Conservation (phyloP, 768 basidiomycete species). For the Leccinum subtestaceum region DNA sequence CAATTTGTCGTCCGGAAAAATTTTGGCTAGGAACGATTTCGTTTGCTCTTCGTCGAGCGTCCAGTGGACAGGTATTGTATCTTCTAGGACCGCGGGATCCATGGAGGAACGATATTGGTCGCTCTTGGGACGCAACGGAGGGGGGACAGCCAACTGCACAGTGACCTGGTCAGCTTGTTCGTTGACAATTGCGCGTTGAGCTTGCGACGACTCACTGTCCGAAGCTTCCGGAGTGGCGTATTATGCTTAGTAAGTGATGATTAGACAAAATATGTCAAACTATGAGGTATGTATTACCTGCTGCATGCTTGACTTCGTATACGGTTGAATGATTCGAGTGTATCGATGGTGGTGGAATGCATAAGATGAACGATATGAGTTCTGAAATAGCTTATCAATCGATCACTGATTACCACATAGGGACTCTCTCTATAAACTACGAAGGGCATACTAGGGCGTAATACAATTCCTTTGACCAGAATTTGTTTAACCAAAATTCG, state of each 20-base stretch:
- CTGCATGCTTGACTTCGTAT: too few species aligned
- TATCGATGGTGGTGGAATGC: too few species aligned
- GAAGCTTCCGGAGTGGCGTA: background rate
- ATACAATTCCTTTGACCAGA: too few species aligned
- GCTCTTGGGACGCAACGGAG: background rate
- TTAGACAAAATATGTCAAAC: too few species aligned
- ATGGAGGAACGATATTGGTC: background rate
- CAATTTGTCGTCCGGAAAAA: background rate
- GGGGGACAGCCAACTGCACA: background rate
- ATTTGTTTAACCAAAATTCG: too few species aligned
- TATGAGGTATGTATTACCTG: too few species aligned
- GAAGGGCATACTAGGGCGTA: too few species aligned
- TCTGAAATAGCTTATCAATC: too few species aligned
- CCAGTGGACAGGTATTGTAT: background rate
- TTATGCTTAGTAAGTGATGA: background rate
- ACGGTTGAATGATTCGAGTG: too few species aligned
- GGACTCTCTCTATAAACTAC: too few species aligned
- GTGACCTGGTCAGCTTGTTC: background rate
- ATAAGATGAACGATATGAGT: too few species aligned
- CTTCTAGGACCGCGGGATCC: background rate
- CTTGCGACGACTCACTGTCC: background rate
- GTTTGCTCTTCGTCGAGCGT: background rate
- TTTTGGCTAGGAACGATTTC: background rate
- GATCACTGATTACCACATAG: too few species aligned
- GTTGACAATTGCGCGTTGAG: background rate